Evolutionary conservation across 2,329 filamentous ascomycete species (phyloP), one percentile per base, ranked within the genome.

Genomic region (Diplodia seriata): DNA sequence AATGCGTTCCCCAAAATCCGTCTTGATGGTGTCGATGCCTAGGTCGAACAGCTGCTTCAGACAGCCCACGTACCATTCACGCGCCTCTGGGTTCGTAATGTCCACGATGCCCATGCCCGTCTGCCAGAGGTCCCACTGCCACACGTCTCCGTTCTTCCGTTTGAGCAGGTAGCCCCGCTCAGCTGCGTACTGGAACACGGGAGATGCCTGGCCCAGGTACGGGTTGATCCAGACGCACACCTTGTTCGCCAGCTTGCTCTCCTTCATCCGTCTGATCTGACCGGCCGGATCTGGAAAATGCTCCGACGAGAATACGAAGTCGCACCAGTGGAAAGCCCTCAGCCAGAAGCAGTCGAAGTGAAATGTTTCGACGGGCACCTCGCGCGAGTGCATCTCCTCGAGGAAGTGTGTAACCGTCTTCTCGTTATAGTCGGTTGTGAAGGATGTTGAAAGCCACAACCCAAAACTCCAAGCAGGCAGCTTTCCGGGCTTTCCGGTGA

Each of bases 311-410:
- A 91, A 92, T 62, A 88, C 84, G 71, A 92, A 92, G 76, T 92
- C 90, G 68, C 89, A 91, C 90, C 90, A 92, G 67, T 87, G 87
- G 75, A 91, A 92, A 1, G 87, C 88, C 70, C 89, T 88, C 83
- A 92, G 88, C 90, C 90, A 92, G 83, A 91, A 92, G 76, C 88
- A 91, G 75, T 92, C 90, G 71, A 90, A 92, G 76, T 92, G 90
- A 77, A 92, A 92, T 3, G 91, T 89, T 47, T 90, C 86, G 1
- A 92, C 84, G 0, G 88, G 87, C 18, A 89, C 90, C 55, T 86
- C 84, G 1, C 88, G 85, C 59, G 85, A 81, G 70, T 84, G 85
- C 87, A 92, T 91, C 12, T 89, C 89, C 71, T 90, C 85, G 26
- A 92, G 83, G 76, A 92, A 92, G 11, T 83, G 83, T 55, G 82